Percentiles rank a stretch among this genome's conserved stretches.
Conservation (phyloP, 768 basidiomycete genomes). For the Basidioascus undulatus region DNA sequence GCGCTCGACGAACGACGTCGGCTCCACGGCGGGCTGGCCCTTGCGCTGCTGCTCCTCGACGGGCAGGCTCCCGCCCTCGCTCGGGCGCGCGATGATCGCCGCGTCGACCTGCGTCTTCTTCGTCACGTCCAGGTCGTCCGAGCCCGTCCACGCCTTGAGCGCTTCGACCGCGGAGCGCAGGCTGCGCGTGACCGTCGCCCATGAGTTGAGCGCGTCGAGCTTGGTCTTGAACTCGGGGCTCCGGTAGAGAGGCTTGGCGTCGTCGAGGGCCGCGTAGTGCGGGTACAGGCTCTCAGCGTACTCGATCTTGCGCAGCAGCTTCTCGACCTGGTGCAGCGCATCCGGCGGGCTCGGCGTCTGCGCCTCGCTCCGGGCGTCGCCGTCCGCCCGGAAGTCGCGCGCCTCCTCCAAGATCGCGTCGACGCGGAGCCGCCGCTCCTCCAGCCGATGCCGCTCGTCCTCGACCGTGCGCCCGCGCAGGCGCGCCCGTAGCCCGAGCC, state of each 20-base stretch:
- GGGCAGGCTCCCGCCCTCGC: not conserved
- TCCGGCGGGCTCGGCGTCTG: constrained; percentile 1
- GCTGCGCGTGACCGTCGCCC: constrained; percentile 69
- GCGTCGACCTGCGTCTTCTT: constrained; percentile 42
- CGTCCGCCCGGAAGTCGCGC: constrained; percentile 40
- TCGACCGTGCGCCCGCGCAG: constrained; percentile 52
- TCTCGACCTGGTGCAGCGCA: constrained; percentile 12
- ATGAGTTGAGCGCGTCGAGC: constrained; percentile 69
- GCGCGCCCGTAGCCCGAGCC: constrained; percentile 75
- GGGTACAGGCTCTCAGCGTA: constrained; percentile 13
- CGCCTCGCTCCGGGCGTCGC: constrained; percentile 15
- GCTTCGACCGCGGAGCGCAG: constrained; percentile 57
- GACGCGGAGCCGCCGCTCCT: constrained; percentile 61
- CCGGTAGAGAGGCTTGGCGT: constrained; percentile 69
- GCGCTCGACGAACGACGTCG: constrained; percentile 67
- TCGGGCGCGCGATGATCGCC: constrained; percentile 11
- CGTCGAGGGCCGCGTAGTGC: constrained; percentile 22
- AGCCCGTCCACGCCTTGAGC: constrained; percentile 80
- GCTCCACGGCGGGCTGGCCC: constrained; percentile 16
- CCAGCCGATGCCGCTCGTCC: constrained; percentile 57
- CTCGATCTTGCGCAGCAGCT: constrained; percentile 9
- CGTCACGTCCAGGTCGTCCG: constrained; percentile 67
- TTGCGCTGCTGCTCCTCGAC: constrained; percentile 13
- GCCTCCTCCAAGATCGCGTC: constrained; percentile 69
- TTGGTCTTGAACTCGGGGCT: constrained; percentile 49